Evolutionary conservation across 805 yeast species (phyloP).

Genomic region (Kuraishia floccosa): DNA sequence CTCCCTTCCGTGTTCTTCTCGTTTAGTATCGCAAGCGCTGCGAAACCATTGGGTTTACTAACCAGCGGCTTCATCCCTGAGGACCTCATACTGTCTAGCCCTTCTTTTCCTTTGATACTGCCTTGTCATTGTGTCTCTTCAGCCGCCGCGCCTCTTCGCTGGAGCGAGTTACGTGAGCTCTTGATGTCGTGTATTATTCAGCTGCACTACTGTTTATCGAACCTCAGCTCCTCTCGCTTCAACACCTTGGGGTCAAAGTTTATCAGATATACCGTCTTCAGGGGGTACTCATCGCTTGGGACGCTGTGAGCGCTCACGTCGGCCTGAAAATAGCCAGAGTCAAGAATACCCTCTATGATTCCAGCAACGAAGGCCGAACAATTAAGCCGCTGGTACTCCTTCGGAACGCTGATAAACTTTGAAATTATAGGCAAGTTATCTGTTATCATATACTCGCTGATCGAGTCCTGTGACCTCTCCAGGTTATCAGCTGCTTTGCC

Average conservation of each 20-base stretch:
- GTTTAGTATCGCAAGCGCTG: too few species aligned
- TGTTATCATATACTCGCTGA: slow-evolving; percentile 65
- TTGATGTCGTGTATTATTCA: slow-evolving; percentile 13
- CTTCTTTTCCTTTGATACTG: too few species aligned
- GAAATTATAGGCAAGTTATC: slow-evolving; percentile 65
- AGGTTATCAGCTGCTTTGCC: slow-evolving; percentile 53
- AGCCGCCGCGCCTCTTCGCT: too few species aligned
- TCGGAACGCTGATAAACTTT: slow-evolving; percentile 68
- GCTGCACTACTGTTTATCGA: slow-evolving; percentile 6
- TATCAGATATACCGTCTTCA: slow-evolving; percentile 65
- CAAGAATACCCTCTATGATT: slow-evolving; percentile 71
- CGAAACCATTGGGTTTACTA: too few species aligned
- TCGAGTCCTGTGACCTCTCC: slow-evolving; percentile 37
- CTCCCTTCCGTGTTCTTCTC: too few species aligned
- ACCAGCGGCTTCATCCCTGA: too few species aligned
- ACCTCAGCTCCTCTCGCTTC: slow-evolving; percentile 39
- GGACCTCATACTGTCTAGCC: too few species aligned
- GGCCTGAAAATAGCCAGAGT: slow-evolving; percentile 61
- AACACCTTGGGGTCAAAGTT: slow-evolving; percentile 53
- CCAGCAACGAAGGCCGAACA: slow-evolving; percentile 84
- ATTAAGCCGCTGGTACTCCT: slow-evolving; percentile 65
- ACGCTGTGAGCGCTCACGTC: slow-evolving; percentile 77
- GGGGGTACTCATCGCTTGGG: slow-evolving; percentile 44
- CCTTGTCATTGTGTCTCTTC: too few species aligned
- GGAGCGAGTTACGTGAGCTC: too few species aligned